Evolutionary conservation across 1,284 basidiomycete species (phyloP).

Genomic region (Malassezia arunalokei): DNA sequence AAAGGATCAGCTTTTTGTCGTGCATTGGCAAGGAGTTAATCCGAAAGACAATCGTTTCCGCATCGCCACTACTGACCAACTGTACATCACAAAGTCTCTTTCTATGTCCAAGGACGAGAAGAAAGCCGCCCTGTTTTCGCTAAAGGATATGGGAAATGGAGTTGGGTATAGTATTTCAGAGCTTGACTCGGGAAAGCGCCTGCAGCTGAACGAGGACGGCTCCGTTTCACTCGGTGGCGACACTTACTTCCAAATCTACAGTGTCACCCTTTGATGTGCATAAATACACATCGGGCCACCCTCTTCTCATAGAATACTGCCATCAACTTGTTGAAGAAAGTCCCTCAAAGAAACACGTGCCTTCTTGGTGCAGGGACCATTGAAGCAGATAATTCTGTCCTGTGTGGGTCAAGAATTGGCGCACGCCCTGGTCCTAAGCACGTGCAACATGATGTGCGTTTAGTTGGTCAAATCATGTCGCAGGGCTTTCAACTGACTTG

Average conservation of each 20-base stretch:
- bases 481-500: too few relatives aligned
- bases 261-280: background rate
- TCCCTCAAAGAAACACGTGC: too few relatives aligned
- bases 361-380: too few relatives aligned
- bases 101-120: constrained; percentile 1
- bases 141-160: constrained; percentile 11
- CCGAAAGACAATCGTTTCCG: constrained; percentile 13
- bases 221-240: background rate
- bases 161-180: constrained; percentile 8
- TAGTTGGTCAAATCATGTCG: too few relatives aligned
- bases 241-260: background rate
- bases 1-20: constrained; percentile 10
- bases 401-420: too few relatives aligned
- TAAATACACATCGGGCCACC: background rate
- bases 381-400: too few relatives aligned
- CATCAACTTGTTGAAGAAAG: too few relatives aligned
- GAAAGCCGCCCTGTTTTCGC: constrained; percentile 7
- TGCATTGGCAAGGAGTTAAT: constrained; percentile 8
- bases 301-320: too few relatives aligned
- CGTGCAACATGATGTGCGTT: too few relatives aligned
- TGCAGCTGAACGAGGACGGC: background rate
- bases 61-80: constrained; percentile 2
- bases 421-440: too few relatives aligned
- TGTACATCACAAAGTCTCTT: constrained; percentile 5
- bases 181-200: background rate